A percentile compares a stretch with the other conserved stretches of the same genome.
Conservation (phyloP, 371 early-diverging fungal genomes). For the Syncephalastrum racemosum region DNA sequence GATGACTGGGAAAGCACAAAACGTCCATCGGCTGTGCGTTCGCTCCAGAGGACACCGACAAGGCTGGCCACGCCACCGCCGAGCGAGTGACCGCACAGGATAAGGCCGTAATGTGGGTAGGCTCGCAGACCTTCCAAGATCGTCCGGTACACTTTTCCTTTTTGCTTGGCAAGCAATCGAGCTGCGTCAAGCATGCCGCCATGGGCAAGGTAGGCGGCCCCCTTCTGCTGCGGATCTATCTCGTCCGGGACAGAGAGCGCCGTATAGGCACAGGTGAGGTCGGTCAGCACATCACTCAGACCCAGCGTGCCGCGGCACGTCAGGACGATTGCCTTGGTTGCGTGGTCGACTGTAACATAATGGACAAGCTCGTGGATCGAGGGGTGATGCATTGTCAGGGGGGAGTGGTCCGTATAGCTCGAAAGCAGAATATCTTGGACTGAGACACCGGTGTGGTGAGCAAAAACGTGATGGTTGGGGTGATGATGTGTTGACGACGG, state of each 20-base stretch:
- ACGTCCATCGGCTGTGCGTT: constrained; percentile 45
- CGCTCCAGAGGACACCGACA: constrained; percentile 70
- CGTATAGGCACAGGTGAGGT: constrained; percentile 78
- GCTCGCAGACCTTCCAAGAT: constrained; percentile 62
- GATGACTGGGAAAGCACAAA: constrained; percentile 69
- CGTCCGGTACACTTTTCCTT: constrained; percentile 66
- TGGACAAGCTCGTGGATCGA: constrained; percentile 77
- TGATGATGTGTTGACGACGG: constrained; percentile 53
- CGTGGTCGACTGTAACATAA: constrained; percentile 83
- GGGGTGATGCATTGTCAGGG: constrained; percentile 41
- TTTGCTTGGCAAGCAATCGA: constrained; percentile 57
- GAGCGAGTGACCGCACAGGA: constrained; percentile 79
- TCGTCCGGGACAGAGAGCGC: constrained; percentile 34
- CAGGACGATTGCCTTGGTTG: constrained; percentile 71
- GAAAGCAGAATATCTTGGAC: constrained; percentile 67
- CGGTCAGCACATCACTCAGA: constrained; percentile 82
- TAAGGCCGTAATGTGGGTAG: constrained; percentile 73
- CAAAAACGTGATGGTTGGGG: constrained; percentile 73
- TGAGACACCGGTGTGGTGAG: constrained; percentile 65
- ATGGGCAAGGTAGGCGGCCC: constrained; percentile 55
- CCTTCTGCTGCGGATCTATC: constrained; percentile 15
- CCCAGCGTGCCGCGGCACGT: constrained; percentile 92
- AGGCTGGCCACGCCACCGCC: constrained; percentile 81
- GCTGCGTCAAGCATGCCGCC: constrained; percentile 82
- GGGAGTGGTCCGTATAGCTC: constrained; percentile 52